These are phyloP conservation scores for Ilyonectria destructans DNA, from an alignment of 2,329 filamentous ascomycete genomes.

Conservation along the genomic window DNA sequence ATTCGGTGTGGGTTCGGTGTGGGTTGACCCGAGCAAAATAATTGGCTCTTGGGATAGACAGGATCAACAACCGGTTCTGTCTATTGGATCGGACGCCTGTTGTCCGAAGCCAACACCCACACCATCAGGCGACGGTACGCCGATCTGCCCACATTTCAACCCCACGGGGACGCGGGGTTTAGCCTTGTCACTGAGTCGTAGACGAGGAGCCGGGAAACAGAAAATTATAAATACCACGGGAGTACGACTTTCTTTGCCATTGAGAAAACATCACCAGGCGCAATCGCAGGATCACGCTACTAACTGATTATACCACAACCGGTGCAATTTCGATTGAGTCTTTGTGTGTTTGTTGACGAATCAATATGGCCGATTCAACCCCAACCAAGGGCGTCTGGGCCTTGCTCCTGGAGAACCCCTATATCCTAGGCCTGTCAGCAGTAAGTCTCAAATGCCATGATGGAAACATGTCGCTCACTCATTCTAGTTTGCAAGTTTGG, in stretches of 20 bases:
- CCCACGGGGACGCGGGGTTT: neutral
- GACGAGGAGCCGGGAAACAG: neutral
- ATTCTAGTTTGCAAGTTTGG: conserved; percentile 53
- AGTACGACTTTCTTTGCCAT: neutral
- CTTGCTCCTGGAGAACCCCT: conserved; percentile 58
- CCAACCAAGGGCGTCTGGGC: conserved; percentile 44
- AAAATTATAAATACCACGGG: neutral
- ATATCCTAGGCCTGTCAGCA: conserved; percentile 61
- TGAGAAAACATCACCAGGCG: neutral
- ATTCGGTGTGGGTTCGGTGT: neutral
- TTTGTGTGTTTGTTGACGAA: too few relatives aligned
- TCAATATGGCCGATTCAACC: neutral
- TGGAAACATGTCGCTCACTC: neutral
- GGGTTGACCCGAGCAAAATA: neutral
- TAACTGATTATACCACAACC: too few relatives aligned
- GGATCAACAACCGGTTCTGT: neutral
- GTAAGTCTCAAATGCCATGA: conserved; percentile 46
- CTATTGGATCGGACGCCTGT: neutral
- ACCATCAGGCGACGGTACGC: neutral
- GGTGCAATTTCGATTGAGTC: too few relatives aligned
- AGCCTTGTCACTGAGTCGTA: neutral
- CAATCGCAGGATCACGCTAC: neutral
- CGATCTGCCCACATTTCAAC: neutral
- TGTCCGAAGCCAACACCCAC: neutral
- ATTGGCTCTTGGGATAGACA: neutral